A percentile compares a stretch with the other conserved stretches of the same genome.
Conservation (phyloP, 768 basidiomycete genomes). For the Suillus paluster region DNA sequence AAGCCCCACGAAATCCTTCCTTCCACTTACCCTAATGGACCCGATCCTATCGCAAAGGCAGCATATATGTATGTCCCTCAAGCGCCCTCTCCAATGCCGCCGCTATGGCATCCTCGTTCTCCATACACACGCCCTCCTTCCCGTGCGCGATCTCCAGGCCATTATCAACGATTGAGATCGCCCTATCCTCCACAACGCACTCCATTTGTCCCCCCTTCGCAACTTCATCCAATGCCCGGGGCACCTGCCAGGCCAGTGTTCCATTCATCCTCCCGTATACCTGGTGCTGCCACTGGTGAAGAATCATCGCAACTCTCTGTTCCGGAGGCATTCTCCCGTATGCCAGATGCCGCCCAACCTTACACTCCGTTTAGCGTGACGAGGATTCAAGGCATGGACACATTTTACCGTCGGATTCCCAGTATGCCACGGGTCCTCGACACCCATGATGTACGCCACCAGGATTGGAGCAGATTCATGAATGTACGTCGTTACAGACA, state of each 20-base stretch:
- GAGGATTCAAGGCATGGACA: slow-evolving; percentile 79
- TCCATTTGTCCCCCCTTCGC: slow-evolving; percentile 21
- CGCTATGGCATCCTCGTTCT: too few species aligned
- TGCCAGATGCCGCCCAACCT: slow-evolving; percentile 64
- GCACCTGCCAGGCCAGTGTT: slow-evolving; percentile 33
- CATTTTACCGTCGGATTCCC: slow-evolving; percentile 65
- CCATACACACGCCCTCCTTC: slow-evolving; percentile 18
- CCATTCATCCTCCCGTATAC: slow-evolving; percentile 30
- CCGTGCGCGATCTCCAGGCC: slow-evolving; percentile 33
- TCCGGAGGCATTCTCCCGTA: slow-evolving; percentile 76
- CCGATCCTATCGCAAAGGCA: slow-evolving; percentile 33
- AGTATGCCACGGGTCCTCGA: slow-evolving; percentile 74
- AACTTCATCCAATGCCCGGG: slow-evolving; percentile 61
- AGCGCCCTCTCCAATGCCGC: slow-evolving; percentile 18
- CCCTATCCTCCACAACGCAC: slow-evolving; percentile 9
- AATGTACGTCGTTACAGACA: slow-evolving; percentile 49
- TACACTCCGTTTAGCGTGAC: slow-evolving; percentile 72
- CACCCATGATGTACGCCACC: slow-evolving; percentile 75
- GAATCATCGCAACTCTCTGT: slow-evolving; percentile 51
- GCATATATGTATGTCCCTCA: slow-evolving; percentile 37
- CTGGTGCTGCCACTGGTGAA: slow-evolving; percentile 21
- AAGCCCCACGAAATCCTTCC: slow-evolving; percentile 47
- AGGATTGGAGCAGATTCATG: slow-evolving; percentile 82
- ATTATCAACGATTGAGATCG: slow-evolving; percentile 2
- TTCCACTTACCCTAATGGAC: slow-evolving; percentile 41